phyloP scores from a whole-genome alignment of 495 filamentous ascomycete genomes.

The Penicillium silybi region DNA sequence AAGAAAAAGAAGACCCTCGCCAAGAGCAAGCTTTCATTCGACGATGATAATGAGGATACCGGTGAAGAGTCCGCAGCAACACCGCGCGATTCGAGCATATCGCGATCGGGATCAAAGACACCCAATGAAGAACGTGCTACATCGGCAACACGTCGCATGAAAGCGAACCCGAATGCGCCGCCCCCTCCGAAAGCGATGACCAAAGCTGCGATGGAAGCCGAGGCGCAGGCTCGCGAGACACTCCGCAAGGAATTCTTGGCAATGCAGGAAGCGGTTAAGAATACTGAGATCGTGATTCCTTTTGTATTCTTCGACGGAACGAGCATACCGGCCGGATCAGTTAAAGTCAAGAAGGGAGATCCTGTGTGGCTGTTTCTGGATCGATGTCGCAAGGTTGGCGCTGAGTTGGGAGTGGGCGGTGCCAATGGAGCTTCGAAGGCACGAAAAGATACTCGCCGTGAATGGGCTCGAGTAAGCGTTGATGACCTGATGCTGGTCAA shows the following conservation, averaged over 20 bases:
- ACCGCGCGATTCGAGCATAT: conserved; percentile 31
- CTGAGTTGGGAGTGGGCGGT: conserved; percentile 69
- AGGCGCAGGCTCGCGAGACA: conserved; percentile 76
- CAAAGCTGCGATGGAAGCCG: conserved; percentile 75
- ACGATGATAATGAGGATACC: conserved; percentile 50
- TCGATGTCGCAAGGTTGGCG: conserved; percentile 82
- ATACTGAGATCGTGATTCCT: conserved; percentile 83
- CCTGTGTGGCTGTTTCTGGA: conserved; percentile 88
- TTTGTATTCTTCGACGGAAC: conserved; percentile 99
- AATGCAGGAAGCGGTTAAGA: conserved; percentile 83
- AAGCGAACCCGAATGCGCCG: conserved; percentile 62
- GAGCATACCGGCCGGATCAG: conserved; percentile 79
- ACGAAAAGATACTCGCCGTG: conserved; percentile 60
- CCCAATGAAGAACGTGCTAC: conserved; percentile 35
- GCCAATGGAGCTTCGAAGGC: conserved; percentile 50
- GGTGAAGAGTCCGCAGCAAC: conserved; percentile 33
- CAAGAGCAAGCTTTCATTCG: conserved; percentile 70
- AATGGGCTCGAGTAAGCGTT: conserved; percentile 93
- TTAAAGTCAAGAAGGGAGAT: conserved; percentile 88
- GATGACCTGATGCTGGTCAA: conserved; percentile 94
- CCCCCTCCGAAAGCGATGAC: conserved; percentile 77
- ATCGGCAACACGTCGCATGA: conserved; percentile 47
- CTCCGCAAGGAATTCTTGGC: conserved; percentile 79
- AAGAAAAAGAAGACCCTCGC: conserved; percentile 64
- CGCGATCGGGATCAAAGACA: conserved; percentile 37